Percentiles rank a stretch among this genome's conserved stretches.
Evolutionary conservation across 805 yeast species (phyloP).

Genomic region (Cyberlindnera xylosilytica): DNA sequence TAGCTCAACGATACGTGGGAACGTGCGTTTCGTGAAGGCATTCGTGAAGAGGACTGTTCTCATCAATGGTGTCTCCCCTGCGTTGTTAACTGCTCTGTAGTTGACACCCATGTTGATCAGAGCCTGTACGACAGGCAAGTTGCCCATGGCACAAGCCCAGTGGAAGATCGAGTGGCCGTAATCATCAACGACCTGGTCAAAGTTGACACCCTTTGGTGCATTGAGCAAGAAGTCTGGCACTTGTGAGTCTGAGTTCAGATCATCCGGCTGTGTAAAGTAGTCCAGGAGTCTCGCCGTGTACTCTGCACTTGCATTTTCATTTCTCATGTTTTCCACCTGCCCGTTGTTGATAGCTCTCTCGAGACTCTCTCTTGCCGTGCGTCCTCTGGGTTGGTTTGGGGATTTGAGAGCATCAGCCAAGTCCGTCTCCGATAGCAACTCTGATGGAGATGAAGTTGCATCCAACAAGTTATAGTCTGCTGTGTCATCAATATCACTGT

Average conservation of each 20-base stretch:
- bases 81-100: constrained; percentile 53
- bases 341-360: constrained; percentile 20
- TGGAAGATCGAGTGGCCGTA: constrained; percentile 95
- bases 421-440: constrained; percentile 52
- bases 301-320: constrained; percentile 33
- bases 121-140: constrained; percentile 69
- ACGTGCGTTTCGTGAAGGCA: constrained; percentile 75
- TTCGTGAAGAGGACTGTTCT: constrained; percentile 85
- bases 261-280: constrained; percentile 56
- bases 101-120: constrained; percentile 75
- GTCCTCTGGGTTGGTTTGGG: constrained; percentile 21
- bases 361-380: constrained; percentile 25
- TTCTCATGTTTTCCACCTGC: constrained; percentile 15
- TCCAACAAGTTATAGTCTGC: constrained; percentile 9
- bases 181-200: constrained; percentile 80
- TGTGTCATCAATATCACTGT: constrained; percentile 24
- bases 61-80: constrained; percentile 86
- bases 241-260: constrained; percentile 36
- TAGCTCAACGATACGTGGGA: constrained; percentile 73
- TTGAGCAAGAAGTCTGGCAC: constrained; percentile 65
- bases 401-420: constrained; percentile 40
- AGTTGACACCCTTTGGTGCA: constrained; percentile 63
- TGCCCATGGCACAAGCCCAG: constrained; percentile 98
- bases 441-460: constrained; percentile 47
- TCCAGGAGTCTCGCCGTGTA: constrained; percentile 47